Evolutionary conservation across 352 stramenopile genomes (phyloP).

Genomic region (Elongisporangium anandrum): DNA sequence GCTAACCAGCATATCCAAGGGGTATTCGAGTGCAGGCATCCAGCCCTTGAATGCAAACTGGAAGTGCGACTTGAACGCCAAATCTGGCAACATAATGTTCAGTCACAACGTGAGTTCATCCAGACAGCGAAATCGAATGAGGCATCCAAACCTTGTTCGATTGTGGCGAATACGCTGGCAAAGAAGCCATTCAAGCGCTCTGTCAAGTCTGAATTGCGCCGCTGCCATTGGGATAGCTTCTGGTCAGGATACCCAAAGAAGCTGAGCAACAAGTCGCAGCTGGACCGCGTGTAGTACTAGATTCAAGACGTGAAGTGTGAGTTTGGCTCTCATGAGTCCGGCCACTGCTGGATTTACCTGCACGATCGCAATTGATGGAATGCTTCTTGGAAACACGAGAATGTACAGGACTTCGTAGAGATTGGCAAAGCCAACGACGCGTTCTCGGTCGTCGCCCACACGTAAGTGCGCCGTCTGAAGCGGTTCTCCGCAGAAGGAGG

Average conservation of each 20-base stretch:
- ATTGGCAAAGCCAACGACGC: slow-evolving; percentile 38
- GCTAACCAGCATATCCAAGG: slow-evolving; percentile 36
- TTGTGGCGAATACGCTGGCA: slow-evolving; percentile 15
- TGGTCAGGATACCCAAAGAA: slow-evolving; percentile 41
- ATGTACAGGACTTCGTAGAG: slow-evolving; percentile 53
- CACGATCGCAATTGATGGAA: slow-evolving; percentile 12
- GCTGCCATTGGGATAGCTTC: slow-evolving; percentile 25
- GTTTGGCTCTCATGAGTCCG: too few relatives aligned
- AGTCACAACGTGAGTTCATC: background rate
- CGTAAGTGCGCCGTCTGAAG: slow-evolving; percentile 32
- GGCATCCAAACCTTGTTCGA: slow-evolving; percentile 14
- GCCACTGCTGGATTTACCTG: too few relatives aligned
- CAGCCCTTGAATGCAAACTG: slow-evolving; percentile 44
- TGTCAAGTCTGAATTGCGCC: slow-evolving; percentile 10
- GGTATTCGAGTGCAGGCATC: slow-evolving; percentile 37
- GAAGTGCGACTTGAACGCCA: slow-evolving; percentile 30
- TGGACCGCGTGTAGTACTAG: slow-evolving; percentile 51
- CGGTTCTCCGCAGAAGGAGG: slow-evolving; percentile 40
- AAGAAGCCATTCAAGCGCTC: slow-evolving; percentile 24
- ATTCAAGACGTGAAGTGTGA: slow-evolving; percentile 6
- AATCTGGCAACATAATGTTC: slow-evolving; percentile 17
- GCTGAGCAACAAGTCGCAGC: slow-evolving; percentile 47
- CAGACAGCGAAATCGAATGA: background rate
- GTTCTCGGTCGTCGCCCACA: background rate
- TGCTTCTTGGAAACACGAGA: slow-evolving; percentile 26